These are phyloP conservation scores for Debaryomyces prosopidis DNA, from an alignment of 805 yeast genomes.

Conservation along the genomic window DNA sequence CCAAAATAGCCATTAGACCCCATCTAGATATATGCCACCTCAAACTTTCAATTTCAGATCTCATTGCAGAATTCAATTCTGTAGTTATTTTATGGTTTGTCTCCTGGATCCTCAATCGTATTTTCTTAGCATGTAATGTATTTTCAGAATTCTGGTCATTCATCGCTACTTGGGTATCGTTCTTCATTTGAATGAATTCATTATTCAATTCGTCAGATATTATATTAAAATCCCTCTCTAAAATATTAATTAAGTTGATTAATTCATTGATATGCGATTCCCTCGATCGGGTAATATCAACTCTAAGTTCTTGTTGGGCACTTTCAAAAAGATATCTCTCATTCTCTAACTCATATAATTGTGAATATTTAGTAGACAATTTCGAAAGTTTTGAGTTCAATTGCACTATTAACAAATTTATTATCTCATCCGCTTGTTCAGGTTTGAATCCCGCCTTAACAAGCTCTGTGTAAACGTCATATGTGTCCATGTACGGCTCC, in stretches of 20 bases:
- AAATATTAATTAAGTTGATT: constrained; percentile 61
- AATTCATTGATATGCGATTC: constrained; percentile 68
- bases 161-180: constrained; percentile 79
- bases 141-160: constrained; percentile 87
- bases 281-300: constrained; percentile 73
- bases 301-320: constrained; percentile 82
- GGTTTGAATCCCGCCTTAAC: constrained; percentile 57
- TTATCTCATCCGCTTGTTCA: constrained; percentile 59
- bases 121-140: constrained; percentile 66
- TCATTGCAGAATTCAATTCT: constrained; percentile 75
- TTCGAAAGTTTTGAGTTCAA: constrained; percentile 41
- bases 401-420: constrained; percentile 48
- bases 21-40: constrained; percentile 93
- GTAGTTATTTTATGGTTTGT: constrained; percentile 82
- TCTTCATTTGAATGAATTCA: constrained; percentile 58
- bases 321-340: constrained; percentile 89
- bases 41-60: constrained; percentile 82
- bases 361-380: constrained; percentile 49
- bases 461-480: constrained; percentile 56
- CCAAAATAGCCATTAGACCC: constrained; percentile 75
- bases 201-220: constrained; percentile 73
- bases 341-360: constrained; percentile 74
- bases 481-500: constrained; percentile 48
- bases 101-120: constrained; percentile 74
- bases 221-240: constrained; percentile 72